These are phyloP conservation scores for Onygenales sp. DNA, from an alignment of 2,329 filamentous ascomycete genomes.

Conservation along the genomic window DNA sequence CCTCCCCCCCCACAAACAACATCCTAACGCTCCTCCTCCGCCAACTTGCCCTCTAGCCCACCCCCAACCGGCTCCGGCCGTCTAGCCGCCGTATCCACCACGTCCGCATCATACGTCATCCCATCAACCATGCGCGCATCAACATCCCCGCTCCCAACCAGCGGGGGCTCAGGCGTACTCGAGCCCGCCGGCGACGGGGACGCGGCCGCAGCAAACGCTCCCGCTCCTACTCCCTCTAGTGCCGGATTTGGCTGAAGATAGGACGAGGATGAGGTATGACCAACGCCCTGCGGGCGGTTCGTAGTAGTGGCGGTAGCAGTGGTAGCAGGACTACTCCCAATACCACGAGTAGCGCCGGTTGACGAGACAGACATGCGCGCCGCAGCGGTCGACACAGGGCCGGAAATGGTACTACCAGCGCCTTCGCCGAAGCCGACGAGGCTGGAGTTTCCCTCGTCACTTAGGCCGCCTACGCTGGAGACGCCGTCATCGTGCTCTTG, in stretches of 20 bases:
- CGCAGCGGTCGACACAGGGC: constrained; percentile 57
- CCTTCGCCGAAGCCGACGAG: constrained; percentile 90
- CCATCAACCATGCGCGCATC: constrained; percentile 61
- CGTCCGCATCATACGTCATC: constrained; percentile 51
- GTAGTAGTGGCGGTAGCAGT: constrained; percentile 21
- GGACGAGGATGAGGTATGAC: too few relatives aligned
- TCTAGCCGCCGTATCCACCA: constrained; percentile 56
- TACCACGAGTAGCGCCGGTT: constrained; percentile 22
- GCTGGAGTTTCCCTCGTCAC: constrained; percentile 73
- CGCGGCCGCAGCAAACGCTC: neutral
- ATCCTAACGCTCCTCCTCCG: too few relatives aligned
- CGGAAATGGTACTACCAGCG: constrained; percentile 73
- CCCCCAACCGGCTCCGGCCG: constrained; percentile 43
- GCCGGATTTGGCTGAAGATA: constrained; percentile 20
- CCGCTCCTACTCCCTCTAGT: too few relatives aligned
- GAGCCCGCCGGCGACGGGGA: constrained; percentile 26
- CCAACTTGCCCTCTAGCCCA: too few relatives aligned
- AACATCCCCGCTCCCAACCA: constrained; percentile 37
- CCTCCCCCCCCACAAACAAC: too few relatives aligned
- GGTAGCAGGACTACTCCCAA: constrained; percentile 31
- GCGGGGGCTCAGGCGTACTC: constrained; percentile 34
- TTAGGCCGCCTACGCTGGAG: constrained; percentile 67
- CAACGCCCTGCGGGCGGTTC: constrained; percentile 14
- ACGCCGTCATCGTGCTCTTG: constrained; percentile 56
- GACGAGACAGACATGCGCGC: constrained; percentile 23